These are phyloP conservation scores for Allium cepa DNA, from an alignment of 106 monocot species.

Conservation along the genomic window DNA sequence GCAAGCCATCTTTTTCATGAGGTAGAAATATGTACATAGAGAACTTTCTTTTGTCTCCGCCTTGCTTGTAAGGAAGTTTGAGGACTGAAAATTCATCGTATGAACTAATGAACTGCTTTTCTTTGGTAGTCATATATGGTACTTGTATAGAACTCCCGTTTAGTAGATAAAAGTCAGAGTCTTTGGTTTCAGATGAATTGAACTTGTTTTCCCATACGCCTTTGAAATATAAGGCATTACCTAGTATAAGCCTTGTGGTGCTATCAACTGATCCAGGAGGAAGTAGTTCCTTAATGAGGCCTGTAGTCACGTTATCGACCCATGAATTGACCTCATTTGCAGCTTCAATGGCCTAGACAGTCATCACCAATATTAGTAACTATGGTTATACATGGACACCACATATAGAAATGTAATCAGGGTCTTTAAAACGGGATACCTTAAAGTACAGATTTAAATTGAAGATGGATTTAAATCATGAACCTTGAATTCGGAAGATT, in stretches of 20 bases:
- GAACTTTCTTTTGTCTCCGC: constrained; percentile 43
- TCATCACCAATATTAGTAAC: neutral
- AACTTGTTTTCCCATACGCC: constrained; percentile 68
- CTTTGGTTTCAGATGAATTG: constrained; percentile 40
- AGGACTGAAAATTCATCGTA: constrained; percentile 64
- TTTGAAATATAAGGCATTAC: constrained; percentile 88
- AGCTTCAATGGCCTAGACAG: constrained; percentile 51
- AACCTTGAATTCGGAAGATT: no score
- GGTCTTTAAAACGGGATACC: no score
- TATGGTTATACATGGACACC: constrained; percentile 2
- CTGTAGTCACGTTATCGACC: constrained; percentile 45
- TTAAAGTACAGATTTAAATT: no score
- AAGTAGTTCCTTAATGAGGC: constrained; percentile 69
- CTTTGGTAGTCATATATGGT: constrained; percentile 41
- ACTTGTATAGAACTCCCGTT: constrained; percentile 36
- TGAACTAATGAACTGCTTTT: constrained; percentile 35
- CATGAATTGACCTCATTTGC: constrained; percentile 61
- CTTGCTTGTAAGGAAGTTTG: constrained; percentile 58
- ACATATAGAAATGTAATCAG: no score
- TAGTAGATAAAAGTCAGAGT: constrained; percentile 35
- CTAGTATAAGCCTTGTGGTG: constrained; percentile 48
- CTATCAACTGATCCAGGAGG: constrained; percentile 45
- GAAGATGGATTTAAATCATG: no score
- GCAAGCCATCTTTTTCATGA: constrained; percentile 39
- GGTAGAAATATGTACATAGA: constrained; percentile 87